phyloP scores from a whole-genome alignment of 495 filamentous ascomycete genomes.

The Talaromyces thailandensis region DNA sequence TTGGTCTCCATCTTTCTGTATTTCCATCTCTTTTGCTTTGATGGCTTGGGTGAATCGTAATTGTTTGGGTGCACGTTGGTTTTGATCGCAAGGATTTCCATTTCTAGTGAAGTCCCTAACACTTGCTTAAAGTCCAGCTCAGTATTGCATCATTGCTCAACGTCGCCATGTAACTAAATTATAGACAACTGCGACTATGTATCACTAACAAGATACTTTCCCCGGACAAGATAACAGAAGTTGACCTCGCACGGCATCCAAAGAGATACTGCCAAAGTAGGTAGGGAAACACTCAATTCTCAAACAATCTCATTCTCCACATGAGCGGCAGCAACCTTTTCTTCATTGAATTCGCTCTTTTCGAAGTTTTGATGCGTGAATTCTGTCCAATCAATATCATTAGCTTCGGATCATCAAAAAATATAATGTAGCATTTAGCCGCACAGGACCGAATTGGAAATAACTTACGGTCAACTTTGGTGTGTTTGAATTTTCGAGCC shows the following conservation, averaged over 20 bases:
- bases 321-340: not conserved
- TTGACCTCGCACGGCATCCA: not conserved
- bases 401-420: not conserved
- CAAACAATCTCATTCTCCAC: not conserved
- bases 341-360: not conserved
- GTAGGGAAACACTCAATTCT: not conserved
- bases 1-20: not conserved
- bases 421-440: not conserved
- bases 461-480: constrained; percentile 32
- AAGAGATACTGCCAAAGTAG: not conserved
- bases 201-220: not conserved
- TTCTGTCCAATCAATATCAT: not conserved
- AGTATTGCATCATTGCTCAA: not conserved
- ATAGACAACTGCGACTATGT: not conserved
- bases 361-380: not conserved
- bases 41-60: not conserved
- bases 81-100: not conserved
- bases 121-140: not conserved
- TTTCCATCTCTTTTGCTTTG: not conserved
- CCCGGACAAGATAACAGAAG: not conserved
- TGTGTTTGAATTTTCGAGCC: constrained; percentile 48
- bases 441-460: not conserved
- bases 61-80: not conserved
- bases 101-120: not conserved
- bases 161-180: not conserved